phyloP scores from a whole-genome alignment of 2,329 filamentous ascomycete species.

The Epichloe baconii region DNA sequence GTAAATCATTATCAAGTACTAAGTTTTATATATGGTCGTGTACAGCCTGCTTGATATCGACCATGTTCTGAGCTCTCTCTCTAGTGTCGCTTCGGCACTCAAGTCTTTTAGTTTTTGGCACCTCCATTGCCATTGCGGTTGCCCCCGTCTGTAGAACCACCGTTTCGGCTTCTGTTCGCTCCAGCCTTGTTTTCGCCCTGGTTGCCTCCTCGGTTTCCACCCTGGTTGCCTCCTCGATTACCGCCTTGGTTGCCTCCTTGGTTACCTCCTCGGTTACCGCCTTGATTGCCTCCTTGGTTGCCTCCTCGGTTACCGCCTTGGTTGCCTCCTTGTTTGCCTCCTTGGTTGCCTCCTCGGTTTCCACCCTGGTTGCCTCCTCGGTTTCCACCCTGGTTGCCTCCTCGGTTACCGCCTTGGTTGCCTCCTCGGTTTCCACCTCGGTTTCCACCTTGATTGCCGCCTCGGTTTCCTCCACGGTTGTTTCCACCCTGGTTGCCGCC shows the following conservation, averaged over 20 bases:
- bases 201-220: too few species aligned
- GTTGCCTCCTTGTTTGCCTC: background rate
- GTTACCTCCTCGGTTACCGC: background rate
- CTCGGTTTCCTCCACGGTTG: background rate
- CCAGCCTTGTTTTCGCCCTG: background rate
- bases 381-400: background rate
- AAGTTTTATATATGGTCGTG: background rate
- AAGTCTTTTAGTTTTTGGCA: background rate
- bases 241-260: background rate
- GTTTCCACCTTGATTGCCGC: too few species aligned
- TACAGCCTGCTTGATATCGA: background rate
- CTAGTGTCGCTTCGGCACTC: too few species aligned
- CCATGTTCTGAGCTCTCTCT: background rate
- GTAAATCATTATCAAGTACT: too few species aligned
- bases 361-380: background rate
- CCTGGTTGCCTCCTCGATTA: background rate
- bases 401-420: background rate
- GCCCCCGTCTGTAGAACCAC: constrained; percentile 3
- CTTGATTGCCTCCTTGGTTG: rapidly evolving
- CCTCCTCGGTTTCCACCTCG: background rate
- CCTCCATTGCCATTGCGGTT: background rate
- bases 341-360: background rate
- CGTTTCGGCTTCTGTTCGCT: background rate
- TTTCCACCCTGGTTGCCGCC: constrained; percentile 7
- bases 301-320: rapidly evolving